Conservation (phyloP, 768 basidiomycete species). For the Mycena indigotica region DNA sequence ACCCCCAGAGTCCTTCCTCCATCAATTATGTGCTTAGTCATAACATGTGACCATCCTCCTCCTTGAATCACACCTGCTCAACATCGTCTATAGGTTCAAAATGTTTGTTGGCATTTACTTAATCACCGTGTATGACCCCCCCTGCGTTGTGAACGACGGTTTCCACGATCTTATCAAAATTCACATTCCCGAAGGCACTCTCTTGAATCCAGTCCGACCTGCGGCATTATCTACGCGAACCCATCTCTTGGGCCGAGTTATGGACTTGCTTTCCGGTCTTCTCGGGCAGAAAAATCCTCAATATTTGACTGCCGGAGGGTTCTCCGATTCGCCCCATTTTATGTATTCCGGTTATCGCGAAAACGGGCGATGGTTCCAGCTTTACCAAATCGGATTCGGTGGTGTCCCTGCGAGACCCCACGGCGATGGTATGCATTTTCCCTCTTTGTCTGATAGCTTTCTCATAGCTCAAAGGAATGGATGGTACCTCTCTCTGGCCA, state of each 20-base stretch:
- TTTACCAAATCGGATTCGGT: constrained; percentile 21
- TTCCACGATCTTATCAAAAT: constrained; percentile 18
- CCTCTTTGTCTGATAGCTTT: not conserved
- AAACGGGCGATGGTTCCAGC: constrained; percentile 20
- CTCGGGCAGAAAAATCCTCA: constrained; percentile 18
- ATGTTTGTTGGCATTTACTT: constrained; percentile 23
- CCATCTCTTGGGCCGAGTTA: constrained; percentile 21
- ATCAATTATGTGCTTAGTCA: constrained; percentile 23
- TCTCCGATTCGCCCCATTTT: constrained; percentile 23
- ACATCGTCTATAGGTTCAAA: constrained; percentile 13
- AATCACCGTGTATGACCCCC: constrained; percentile 21
- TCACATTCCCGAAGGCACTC: constrained; percentile 21
- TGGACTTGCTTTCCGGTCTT: constrained; percentile 21
- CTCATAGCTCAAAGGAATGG: constrained; percentile 1
- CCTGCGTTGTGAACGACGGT: constrained; percentile 21
- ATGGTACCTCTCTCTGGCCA: constrained; percentile 19
- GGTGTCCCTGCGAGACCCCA: constrained; percentile 22
- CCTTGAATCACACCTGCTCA: not conserved
- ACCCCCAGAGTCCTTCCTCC: constrained; percentile 21
- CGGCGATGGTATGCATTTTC: constrained; percentile 16
- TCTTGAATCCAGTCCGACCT: constrained; percentile 23
- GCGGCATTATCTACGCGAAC: constrained; percentile 24
- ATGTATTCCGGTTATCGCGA: constrained; percentile 19
- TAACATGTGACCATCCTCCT: not conserved
- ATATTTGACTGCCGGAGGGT: constrained; percentile 20